Evolutionary conservation across 495 filamentous ascomycete species (phyloP).

Genomic region (Penicillium mononematosum): DNA sequence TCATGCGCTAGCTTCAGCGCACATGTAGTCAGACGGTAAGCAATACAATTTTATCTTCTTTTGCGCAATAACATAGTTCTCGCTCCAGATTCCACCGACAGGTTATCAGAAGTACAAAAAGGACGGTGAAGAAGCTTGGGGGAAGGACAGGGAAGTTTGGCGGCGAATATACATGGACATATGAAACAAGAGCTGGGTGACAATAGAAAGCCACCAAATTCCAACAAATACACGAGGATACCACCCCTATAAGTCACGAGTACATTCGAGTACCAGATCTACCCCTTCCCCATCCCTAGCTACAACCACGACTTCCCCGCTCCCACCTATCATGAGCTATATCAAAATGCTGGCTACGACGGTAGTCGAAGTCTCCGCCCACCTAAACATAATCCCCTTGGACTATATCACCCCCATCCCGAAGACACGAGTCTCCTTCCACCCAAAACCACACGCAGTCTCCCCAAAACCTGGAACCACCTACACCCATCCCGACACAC

Average conservation of each 20-base stretch:
- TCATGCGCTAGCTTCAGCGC: background rate
- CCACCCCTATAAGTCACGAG: background rate
- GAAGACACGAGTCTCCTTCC: background rate
- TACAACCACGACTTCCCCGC: background rate
- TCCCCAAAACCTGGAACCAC: background rate
- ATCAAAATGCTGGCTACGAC: conserved; percentile 9
- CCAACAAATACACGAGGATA: background rate
- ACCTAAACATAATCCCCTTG: background rate
- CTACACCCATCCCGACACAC: background rate
- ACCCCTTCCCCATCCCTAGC: conserved; percentile 1
- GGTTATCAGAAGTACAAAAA: background rate
- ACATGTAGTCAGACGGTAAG: background rate
- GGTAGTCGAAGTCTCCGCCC: background rate
- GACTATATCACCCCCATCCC: background rate
- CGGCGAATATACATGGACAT: background rate
- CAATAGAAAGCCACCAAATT: background rate
- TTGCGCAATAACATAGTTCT: background rate
- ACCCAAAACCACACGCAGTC: background rate
- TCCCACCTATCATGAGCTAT: background rate
- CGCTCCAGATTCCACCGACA: background rate
- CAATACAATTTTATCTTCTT: background rate
- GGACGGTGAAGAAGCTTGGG: background rate
- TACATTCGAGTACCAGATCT: background rate
- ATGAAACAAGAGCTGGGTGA: background rate
- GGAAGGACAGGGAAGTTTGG: background rate